Evolutionary conservation across 768 basidiomycete genomes (phyloP).

Genomic region (Boletus pseudo-olivaceus): DNA sequence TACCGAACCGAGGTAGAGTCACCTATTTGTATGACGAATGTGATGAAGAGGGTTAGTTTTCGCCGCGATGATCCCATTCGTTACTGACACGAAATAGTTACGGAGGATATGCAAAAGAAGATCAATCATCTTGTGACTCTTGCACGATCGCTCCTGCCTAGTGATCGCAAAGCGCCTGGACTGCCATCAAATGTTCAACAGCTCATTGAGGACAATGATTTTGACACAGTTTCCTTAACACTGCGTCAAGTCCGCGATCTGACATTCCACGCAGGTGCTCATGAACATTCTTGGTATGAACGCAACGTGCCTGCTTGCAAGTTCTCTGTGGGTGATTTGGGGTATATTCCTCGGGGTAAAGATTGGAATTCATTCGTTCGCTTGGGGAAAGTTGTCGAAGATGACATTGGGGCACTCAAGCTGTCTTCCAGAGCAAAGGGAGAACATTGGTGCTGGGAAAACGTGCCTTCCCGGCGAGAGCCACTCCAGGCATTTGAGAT

Average conservation of each 20-base stretch:
- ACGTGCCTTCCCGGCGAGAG: slow-evolving; percentile 26
- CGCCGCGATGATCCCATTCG: background rate
- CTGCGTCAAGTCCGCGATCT: slow-evolving; percentile 39
- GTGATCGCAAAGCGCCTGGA: slow-evolving; percentile 28
- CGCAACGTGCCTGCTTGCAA: slow-evolving; percentile 38
- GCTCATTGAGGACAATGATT: slow-evolving; percentile 34
- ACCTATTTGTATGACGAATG: slow-evolving; percentile 23
- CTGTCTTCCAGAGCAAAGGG: slow-evolving; percentile 26
- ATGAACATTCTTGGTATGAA: slow-evolving; percentile 41
- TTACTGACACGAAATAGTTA: slow-evolving; percentile 18
- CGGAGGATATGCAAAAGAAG: slow-evolving; percentile 36
- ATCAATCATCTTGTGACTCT: slow-evolving; percentile 41
- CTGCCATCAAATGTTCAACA: slow-evolving; percentile 31
- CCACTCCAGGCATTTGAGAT: slow-evolving; percentile 35
- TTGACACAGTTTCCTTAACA: slow-evolving; percentile 25
- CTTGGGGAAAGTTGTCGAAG: slow-evolving; percentile 38
- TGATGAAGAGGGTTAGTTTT: slow-evolving; percentile 22
- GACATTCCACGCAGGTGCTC: slow-evolving; percentile 33
- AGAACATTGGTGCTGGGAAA: slow-evolving; percentile 38
- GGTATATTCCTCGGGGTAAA: slow-evolving; percentile 37
- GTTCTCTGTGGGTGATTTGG: slow-evolving; percentile 43
- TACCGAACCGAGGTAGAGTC: slow-evolving; percentile 39
- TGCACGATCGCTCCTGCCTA: slow-evolving; percentile 38
- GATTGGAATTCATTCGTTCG: slow-evolving; percentile 38
- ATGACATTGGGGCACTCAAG: slow-evolving; percentile 23